Evolutionary conservation across 805 yeast species (phyloP), one percentile per base, ranked within the genome.

Genomic region (Grigorovia humatica): DNA sequence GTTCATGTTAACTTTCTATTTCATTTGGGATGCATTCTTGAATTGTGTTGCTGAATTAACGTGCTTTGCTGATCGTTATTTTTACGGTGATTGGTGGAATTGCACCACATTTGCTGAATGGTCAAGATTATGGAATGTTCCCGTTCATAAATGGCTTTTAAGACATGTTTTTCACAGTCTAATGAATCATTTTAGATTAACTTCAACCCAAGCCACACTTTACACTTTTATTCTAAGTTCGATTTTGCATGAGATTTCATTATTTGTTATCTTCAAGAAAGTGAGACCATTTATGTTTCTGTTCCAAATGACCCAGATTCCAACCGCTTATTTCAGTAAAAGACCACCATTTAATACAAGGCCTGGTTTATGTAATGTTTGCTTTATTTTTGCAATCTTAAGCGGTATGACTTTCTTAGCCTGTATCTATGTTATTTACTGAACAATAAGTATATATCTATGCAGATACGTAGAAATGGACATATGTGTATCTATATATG

Each of bases 1-100:
- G 66, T 91, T 89, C 64, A 60, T 93, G 49, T 70, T 93, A 52
- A 82, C 80, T 0, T 93, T 90, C 69, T 90, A 86, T 65, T 72
- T 93, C 55, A 93, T 95, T 55, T 95, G 99, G 99, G 98, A 93
- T 61, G 83, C 91, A 6, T 90, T 91, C 49, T 72, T 90, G 59
- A 91, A 90, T 63, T 84, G 85, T 23, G 78, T 95, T 59, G 98
- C 96, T 0, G 99, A 93, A 66, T 71, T 91, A 42, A 83, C 96
- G 15, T 63, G 76, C 49, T 95, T 83, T 69, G 96, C 88, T 5
- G 97, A 93, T 65, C 79, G 99, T 48, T 85, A 85, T 57, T 93
- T 93, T 67, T 93, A 95, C 63, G 91, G 95, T 4, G 86, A 88
- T 45, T 95, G 99, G 99, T 93, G 99, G 99, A 88, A 90, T 59